Conservation (phyloP, 192 early-diverging fungal genomes). For the Diversispora epigaea region DNA sequence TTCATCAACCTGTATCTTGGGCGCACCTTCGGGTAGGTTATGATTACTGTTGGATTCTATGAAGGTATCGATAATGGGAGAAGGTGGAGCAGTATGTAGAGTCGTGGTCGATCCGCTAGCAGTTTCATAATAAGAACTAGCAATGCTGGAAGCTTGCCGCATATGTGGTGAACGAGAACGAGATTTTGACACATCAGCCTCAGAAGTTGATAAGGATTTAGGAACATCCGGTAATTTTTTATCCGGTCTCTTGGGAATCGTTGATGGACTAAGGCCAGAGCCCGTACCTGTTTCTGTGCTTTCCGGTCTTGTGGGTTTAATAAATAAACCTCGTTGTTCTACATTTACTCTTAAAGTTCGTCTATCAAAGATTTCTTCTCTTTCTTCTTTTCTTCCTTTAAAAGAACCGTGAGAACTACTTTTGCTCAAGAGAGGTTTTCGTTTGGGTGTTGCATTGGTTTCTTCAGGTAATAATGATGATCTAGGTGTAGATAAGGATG, state of each 20-base stretch:
- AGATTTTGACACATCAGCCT: slow-evolving; percentile 14
- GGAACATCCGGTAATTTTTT: slow-evolving; percentile 32
- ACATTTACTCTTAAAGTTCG: not conserved
- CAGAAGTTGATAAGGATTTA: not conserved
- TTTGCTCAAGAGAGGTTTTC: not conserved
- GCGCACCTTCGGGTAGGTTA: not conserved
- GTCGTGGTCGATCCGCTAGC: slow-evolving; percentile 30
- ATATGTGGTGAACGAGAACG: slow-evolving; percentile 17
- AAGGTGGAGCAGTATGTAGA: slow-evolving; percentile 31
- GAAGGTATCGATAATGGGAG: slow-evolving; percentile 11
- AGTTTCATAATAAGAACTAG: slow-evolving; percentile 31
- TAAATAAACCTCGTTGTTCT: slow-evolving; percentile 5
- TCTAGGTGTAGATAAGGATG: not conserved
- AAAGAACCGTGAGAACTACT: not conserved
- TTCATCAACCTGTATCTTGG: slow-evolving; percentile 25
- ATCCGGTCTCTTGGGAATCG: slow-evolving; percentile 30
- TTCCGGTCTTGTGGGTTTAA: not conserved
- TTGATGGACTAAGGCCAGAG: slow-evolving; percentile 11
- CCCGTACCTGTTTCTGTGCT: slow-evolving; percentile 9
- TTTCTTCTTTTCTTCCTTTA: not conserved
- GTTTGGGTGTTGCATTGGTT: not conserved
- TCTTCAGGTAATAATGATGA: not conserved
- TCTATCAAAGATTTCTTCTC: not conserved
- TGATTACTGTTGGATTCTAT: not conserved
- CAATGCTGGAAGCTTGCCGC: slow-evolving; percentile 29